Percentiles rank a stretch among this genome's conserved stretches.
phyloP scores from a whole-genome alignment of 768 basidiomycete genomes.

The Hypholoma sublateritium region DNA sequence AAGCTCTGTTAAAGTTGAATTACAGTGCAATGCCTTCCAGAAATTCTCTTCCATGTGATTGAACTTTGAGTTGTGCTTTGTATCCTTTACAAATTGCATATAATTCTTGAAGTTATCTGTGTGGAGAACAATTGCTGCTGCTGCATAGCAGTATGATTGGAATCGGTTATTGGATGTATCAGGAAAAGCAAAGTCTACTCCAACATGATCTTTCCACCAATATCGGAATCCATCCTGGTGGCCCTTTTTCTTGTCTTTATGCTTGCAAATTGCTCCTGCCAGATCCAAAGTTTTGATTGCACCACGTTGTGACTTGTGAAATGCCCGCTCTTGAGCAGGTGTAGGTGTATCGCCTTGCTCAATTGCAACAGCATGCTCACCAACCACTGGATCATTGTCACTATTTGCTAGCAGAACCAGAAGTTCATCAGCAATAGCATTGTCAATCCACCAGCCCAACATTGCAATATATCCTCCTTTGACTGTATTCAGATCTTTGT shows the following conservation, averaged over 20 bases:
- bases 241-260: conserved; percentile 37
- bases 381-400: conserved; percentile 22
- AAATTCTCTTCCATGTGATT: conserved; percentile 38
- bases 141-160: conserved; percentile 29
- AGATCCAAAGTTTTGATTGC: conserved; percentile 8
- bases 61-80: conserved; percentile 24
- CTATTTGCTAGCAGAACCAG: conserved; percentile 22
- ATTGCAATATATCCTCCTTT: conserved; percentile 11
- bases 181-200: conserved; percentile 24
- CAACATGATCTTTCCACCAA: conserved; percentile 22
- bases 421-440: conserved; percentile 9
- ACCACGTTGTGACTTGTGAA: background rate
- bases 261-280: conserved; percentile 27
- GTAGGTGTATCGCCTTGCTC: too few relatives aligned
- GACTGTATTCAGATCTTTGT: conserved; percentile 17
- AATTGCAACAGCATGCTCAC: too few relatives aligned
- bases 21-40: conserved; percentile 18
- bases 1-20: conserved; percentile 28
- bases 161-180: conserved; percentile 37
- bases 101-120: conserved; percentile 22
- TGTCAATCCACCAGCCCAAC: conserved; percentile 1
- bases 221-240: conserved; percentile 26
- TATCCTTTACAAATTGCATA: conserved; percentile 25
- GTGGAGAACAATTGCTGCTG: conserved; percentile 23
- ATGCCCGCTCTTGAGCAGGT: background rate